Base-by-base conservation (phyloP, 2,329 filamentous ascomycete genomes). In the Trichoderma atroviride region DNA sequence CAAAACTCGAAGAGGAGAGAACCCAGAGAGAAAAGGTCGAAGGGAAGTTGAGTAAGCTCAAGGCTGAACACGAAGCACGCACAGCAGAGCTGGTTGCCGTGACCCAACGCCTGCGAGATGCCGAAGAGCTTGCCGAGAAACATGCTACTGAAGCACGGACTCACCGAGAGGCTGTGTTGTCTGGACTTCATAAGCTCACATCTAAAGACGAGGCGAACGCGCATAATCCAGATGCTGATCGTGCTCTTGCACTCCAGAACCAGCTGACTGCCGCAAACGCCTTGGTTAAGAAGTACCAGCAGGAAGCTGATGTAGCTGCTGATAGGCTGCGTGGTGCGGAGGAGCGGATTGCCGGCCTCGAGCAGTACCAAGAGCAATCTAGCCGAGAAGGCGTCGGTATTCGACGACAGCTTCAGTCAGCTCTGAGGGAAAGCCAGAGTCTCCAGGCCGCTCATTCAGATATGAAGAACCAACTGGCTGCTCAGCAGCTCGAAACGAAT, bases 361-460 rank as follows among this genome's bases (percentile, higher is more conserved):
- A 99, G 79, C 93, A 94, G 33, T 98, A 98, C 79, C 96, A 99
- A 81, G 96, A 99, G 78, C 96, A 99, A 80, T 92, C 94, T 4
- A 98, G 94, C 79, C 89, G 96, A 56, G 96, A 99, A 79, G 94
- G 94, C 60, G 89, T 99, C 67, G 89, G 90, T 43, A 93, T 98
- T 73, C 89, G 96, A 67, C 91, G 96, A 77, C 95, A 98, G 77
- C 86, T 99, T 65, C 96, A 98, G 78, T 86, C 89, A 31, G 89
- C 92, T 5, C 85, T 97, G 78, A 91, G 91, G 73, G 95, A 99
- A 69, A 89, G 91, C 16, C 94, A 97, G 78, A 85, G 87, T n/a
- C 84, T 96, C 31, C 92, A 94, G 73, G 88, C 91, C 40, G 88
- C 92, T 71, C 96, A 95, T 79, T 86, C 91, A 1, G 94, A 97